Evolutionary conservation across 1,284 basidiomycete species (phyloP).

Genomic region (Leccinum glutinopallens): DNA sequence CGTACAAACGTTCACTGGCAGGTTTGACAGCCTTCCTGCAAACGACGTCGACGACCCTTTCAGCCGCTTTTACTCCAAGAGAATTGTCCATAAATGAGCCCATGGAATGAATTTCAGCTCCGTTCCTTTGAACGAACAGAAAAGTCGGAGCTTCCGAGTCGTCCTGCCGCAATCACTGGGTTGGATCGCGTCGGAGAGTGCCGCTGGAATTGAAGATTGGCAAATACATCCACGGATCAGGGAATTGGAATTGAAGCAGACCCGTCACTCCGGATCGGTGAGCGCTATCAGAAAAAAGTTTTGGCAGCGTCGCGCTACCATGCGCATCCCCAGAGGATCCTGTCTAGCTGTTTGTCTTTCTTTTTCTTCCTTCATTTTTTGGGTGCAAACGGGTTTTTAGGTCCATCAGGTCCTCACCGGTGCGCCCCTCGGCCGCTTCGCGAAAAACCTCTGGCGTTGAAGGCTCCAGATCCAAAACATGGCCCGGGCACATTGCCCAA

Average conservation of each 20-base stretch:
- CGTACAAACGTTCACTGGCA: conserved; percentile 3
- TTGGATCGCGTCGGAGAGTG: conserved; percentile 22
- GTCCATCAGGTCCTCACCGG: conserved; percentile 4
- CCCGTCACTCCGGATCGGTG: conserved; percentile 20
- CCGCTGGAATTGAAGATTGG: conserved; percentile 19
- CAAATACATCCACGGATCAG: conserved; percentile 30
- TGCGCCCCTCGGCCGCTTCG: conserved; percentile 7
- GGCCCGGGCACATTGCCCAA: conserved; percentile 13
- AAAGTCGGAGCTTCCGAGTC: conserved; percentile 1
- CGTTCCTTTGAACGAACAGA: conserved; percentile 17
- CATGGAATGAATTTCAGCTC: conserved; percentile 13
- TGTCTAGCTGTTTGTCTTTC: not conserved
- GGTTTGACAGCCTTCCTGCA: conserved; percentile 21
- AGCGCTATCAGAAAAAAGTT: conserved; percentile 9
- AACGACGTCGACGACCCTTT: conserved; percentile 6
- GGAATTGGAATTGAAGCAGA: conserved; percentile 6
- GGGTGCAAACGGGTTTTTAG: conserved; percentile 1
- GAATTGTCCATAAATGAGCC: conserved; percentile 19
- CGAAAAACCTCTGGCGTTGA: conserved; percentile 14
- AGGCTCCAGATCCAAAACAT: conserved; percentile 18
- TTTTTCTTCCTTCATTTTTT: conserved; percentile 9
- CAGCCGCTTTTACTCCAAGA: conserved; percentile 28
- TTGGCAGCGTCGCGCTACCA: conserved; percentile 10
- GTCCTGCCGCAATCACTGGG: conserved; percentile 12
- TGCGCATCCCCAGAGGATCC: conserved; percentile 13